phyloP scores from a whole-genome alignment of 345 rosid species.

The Lumnitzera racemosa region DNA sequence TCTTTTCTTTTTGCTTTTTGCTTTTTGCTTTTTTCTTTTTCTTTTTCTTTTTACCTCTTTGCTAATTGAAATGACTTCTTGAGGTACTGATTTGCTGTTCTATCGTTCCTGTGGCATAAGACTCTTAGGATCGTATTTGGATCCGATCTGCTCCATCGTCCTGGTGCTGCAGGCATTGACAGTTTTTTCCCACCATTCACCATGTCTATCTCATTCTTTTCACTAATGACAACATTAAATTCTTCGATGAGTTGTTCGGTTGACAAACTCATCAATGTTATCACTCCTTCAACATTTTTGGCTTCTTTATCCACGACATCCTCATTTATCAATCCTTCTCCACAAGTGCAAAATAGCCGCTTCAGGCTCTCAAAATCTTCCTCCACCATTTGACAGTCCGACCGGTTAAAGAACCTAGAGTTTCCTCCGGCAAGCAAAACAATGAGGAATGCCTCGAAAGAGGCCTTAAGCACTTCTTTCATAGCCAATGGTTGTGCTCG shows the following conservation, averaged over 20 bases:
- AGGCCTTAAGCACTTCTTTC: slow-evolving; percentile 71
- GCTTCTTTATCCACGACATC: slow-evolving; percentile 64
- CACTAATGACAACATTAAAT: slow-evolving; percentile 50
- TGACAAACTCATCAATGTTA: slow-evolving; percentile 58
- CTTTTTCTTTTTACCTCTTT: slow-evolving; percentile 30
- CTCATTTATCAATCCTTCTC: slow-evolving; percentile 66
- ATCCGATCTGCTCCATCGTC: slow-evolving; percentile 70
- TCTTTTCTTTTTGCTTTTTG: no score
- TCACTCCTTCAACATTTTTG: slow-evolving; percentile 65
- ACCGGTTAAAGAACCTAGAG: slow-evolving; percentile 40
- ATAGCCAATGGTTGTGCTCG: slow-evolving; percentile 67
- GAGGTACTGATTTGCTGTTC: slow-evolving; percentile 53
- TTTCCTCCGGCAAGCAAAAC: slow-evolving; percentile 80
- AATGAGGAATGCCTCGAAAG: slow-evolving; percentile 74
- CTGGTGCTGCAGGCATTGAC: slow-evolving; percentile 77
- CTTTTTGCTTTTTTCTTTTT: not conserved
- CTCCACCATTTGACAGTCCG: slow-evolving; percentile 48
- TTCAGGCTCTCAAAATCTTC: slow-evolving; percentile 73
- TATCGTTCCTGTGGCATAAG: slow-evolving; percentile 72
- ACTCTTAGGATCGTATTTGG: slow-evolving; percentile 77
- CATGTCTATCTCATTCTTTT: slow-evolving; percentile 43
- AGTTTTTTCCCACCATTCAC: slow-evolving; percentile 46
- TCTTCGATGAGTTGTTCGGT: slow-evolving; percentile 82
- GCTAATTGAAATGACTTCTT: slow-evolving; percentile 67
- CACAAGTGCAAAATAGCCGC: slow-evolving; percentile 56